phyloP scores from a whole-genome alignment of 2,329 filamentous ascomycete genomes.

The Arthrobotrys sphaeroides region DNA sequence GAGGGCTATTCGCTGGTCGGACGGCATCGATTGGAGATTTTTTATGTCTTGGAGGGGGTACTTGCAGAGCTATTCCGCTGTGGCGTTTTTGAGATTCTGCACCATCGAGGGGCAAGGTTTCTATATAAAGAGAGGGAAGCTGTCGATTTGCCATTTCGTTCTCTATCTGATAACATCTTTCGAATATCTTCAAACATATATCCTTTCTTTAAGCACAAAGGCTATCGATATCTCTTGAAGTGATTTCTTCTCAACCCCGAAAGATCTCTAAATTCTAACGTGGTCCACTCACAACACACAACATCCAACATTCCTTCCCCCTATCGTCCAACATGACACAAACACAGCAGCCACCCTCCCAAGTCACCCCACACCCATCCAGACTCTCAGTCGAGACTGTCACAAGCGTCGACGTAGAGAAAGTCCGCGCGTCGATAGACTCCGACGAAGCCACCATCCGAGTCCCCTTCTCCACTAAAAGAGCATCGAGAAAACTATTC shows the following conservation, averaged over 20 bases:
- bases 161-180: neutral
- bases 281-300: neutral
- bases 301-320: constrained; percentile 2
- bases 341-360: neutral
- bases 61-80: too few species aligned
- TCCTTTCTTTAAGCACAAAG: too few species aligned
- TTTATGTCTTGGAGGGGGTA: neutral
- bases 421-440: constrained; percentile 2
- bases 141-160: neutral
- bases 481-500: constrained; percentile 36
- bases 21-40: neutral
- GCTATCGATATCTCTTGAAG: too few species aligned
- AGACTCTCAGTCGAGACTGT: constrained; percentile 14
- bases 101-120: neutral
- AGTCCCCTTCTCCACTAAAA: constrained; percentile 33
- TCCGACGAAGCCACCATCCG: constrained; percentile 39
- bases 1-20: neutral
- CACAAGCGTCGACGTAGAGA: constrained; percentile 38
- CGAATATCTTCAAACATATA: neutral
- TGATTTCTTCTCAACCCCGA: neutral
- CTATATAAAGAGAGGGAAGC: neutral
- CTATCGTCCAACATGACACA: constrained; percentile 34
- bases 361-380: constrained; percentile 14
- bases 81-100: neutral
- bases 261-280: neutral